Conservation (phyloP, 1,139 yeast species). For the Pichia norvegensis region DNA sequence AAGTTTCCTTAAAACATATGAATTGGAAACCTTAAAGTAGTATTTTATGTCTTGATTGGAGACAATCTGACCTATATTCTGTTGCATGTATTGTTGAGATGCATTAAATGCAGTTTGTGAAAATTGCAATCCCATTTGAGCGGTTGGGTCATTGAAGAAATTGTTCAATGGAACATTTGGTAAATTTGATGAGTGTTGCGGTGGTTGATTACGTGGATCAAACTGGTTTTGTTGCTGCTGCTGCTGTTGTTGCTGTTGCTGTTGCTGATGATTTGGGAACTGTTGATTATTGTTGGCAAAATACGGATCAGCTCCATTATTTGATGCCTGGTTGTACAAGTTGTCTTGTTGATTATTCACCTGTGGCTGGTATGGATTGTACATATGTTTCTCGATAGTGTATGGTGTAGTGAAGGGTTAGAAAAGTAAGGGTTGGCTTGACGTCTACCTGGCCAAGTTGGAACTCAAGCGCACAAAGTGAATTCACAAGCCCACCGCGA, state of each 20-base stretch:
- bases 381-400: not conserved
- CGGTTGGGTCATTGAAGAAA: constrained; percentile 69
- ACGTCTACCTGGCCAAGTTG: too few species aligned
- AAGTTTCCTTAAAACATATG: constrained; percentile 72
- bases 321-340: not conserved
- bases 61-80: constrained; percentile 53
- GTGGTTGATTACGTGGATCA: not conserved
- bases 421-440: too few species aligned
- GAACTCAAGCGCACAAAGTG: too few species aligned
- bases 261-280: constrained; percentile 6
- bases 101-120: constrained; percentile 77
- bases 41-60: constrained; percentile 54
- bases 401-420: too few species aligned
- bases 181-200: constrained; percentile 1
- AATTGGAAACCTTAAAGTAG: constrained; percentile 87
- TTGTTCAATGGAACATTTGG: constrained; percentile 21
- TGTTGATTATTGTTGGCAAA: not conserved
- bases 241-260: constrained; percentile 9
- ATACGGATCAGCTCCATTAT: not conserved
- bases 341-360: constrained; percentile 5
- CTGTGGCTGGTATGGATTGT: constrained; percentile 27
- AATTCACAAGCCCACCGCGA: too few species aligned
- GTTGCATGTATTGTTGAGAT: constrained; percentile 66
- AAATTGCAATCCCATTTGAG: constrained; percentile 81
- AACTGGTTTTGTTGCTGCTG: not conserved